Evolutionary conservation across 2,329 filamentous ascomycete species (phyloP).

Genomic region (Penicillium nordicum): DNA sequence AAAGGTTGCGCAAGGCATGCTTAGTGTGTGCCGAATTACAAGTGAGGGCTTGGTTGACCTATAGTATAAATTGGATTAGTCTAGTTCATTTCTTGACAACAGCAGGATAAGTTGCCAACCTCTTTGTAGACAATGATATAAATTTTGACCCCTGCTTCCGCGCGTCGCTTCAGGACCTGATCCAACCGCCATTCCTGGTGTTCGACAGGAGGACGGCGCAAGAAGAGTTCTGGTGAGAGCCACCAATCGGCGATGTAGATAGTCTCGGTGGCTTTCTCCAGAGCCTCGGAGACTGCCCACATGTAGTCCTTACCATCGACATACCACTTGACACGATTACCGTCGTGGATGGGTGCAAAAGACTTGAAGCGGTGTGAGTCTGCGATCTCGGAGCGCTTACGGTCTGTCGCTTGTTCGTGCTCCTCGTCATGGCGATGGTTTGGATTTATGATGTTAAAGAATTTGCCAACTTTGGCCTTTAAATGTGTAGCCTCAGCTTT

Average conservation of each 20-base stretch:
- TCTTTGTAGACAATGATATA: constrained; percentile 92
- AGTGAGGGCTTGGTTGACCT: constrained; percentile 70
- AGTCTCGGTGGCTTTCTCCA: constrained; percentile 85
- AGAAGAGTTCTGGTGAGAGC: constrained; percentile 82
- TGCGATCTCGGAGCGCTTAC: constrained; percentile 68
- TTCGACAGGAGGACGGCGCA: constrained; percentile 76
- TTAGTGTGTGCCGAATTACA: constrained; percentile 95
- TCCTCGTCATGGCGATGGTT: constrained; percentile 93
- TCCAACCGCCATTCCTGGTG: constrained; percentile 87
- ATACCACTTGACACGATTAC: constrained; percentile 93
- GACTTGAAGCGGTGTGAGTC: constrained; percentile 81
- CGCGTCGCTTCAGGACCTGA: constrained; percentile 78
- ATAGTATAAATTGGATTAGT: constrained; percentile 9
- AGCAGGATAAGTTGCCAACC: constrained; percentile 31
- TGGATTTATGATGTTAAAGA: constrained; percentile 69
- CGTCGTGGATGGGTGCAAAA: constrained; percentile 81
- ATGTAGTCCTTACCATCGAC: constrained; percentile 95
- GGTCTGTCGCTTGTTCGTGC: constrained; percentile 80
- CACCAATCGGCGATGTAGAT: constrained; percentile 99
- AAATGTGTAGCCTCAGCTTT: constrained; percentile 56
- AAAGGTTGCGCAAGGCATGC: constrained; percentile 73
- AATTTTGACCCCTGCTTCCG: constrained; percentile 91
- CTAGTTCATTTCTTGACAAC: not conserved
- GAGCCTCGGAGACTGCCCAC: constrained; percentile 83
- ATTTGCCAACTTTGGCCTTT: constrained; percentile 63